phyloP scores from a whole-genome alignment of 2,329 filamentous ascomycete genomes.

The Phyllosticta paracitricarpa region DNA sequence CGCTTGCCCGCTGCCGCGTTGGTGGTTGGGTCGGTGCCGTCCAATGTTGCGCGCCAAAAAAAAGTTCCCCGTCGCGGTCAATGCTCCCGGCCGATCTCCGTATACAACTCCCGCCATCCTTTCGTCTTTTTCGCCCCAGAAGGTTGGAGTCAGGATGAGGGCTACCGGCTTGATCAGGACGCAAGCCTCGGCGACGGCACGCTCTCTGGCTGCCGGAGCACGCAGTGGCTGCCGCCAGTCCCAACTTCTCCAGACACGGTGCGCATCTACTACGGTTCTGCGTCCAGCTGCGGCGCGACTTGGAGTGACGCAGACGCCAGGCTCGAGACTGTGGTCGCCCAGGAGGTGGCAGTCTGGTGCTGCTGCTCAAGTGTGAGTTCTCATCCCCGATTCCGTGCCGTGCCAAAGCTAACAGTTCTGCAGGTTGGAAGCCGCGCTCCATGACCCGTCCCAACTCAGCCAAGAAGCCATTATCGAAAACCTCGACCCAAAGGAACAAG shows the following conservation, averaged over 20 bases:
- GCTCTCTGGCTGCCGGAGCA: slow-evolving; percentile 5
- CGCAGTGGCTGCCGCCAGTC: slow-evolving; percentile 4
- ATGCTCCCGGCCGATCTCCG: slow-evolving; percentile 7
- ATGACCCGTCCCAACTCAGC: slow-evolving; percentile 46
- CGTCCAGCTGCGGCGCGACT: slow-evolving; percentile 2
- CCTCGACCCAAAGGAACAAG: slow-evolving; percentile 68
- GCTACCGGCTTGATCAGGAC: slow-evolving; percentile 7
- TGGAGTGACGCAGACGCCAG: background rate
- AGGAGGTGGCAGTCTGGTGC: slow-evolving; percentile 25
- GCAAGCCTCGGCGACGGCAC: slow-evolving; percentile 3
- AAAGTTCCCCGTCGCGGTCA: slow-evolving; percentile 8
- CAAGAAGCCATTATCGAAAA: slow-evolving; percentile 65
- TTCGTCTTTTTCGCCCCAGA: background rate
- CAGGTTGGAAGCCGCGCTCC: slow-evolving; percentile 44
- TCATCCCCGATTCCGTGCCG: background rate
- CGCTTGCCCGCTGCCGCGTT: background rate
- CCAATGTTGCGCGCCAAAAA: background rate
- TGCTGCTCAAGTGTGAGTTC: slow-evolving; percentile 28
- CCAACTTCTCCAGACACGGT: slow-evolving; percentile 3
- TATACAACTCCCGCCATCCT: background rate
- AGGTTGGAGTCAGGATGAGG: slow-evolving; percentile 5
- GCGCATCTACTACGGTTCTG: slow-evolving; percentile 5
- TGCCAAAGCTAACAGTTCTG: background rate
- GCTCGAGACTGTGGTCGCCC: background rate
- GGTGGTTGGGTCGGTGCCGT: too few relatives aligned